Base-by-base conservation (phyloP, 345 rosid species). In the Citrus unshiu region DNA sequence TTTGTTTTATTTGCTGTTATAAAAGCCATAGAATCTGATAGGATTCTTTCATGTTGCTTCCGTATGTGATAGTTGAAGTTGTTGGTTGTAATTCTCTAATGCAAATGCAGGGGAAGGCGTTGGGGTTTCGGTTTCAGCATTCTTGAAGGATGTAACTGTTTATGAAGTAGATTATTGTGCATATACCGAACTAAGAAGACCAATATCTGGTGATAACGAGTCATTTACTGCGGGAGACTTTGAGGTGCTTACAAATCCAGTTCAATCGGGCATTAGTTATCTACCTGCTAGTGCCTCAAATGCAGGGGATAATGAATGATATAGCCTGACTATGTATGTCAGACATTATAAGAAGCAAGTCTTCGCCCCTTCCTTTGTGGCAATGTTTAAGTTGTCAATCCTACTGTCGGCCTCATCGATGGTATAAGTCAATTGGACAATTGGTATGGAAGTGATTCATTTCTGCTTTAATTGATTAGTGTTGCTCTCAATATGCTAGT, bases 51-150 rank as follows among this genome's bases (percentile, higher is more conserved):
- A 5, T 58, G 40, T 58, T 27, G 18, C 22, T 46, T 39, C 68
- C 39, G 12, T 54, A 18, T 57, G n/a, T 30, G n/a, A 67, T 46
- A 8, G 9, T 70, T 58, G 29, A 65, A 63, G 62, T 51, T 76
- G 46, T 73, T 49, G 56, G 43, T 62, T 54, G 35, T 34, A 51
- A 54, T 64, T 46, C 30, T 32, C 51, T n/a, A 7, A 39, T 34
- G 79, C 19, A 10, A 46, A 37, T 81, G 73, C 88, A 94, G 98
- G 97, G 79, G 98, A 94, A 87, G 98, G 92, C 78, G 97, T 94
- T n/a, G 94, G 93, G 27, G 88, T 90, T 51, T 85, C 93, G 0
- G 86, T 94, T 64, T 90, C 93, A 8, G 87, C 89, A 7, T 90
- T 89, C 68, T 72, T 82, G 84, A 83, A 85, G 80, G 91, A 86